Conservation (phyloP, 2,329 filamentous ascomycete species). For the Fusarium chlamydosporum region DNA sequence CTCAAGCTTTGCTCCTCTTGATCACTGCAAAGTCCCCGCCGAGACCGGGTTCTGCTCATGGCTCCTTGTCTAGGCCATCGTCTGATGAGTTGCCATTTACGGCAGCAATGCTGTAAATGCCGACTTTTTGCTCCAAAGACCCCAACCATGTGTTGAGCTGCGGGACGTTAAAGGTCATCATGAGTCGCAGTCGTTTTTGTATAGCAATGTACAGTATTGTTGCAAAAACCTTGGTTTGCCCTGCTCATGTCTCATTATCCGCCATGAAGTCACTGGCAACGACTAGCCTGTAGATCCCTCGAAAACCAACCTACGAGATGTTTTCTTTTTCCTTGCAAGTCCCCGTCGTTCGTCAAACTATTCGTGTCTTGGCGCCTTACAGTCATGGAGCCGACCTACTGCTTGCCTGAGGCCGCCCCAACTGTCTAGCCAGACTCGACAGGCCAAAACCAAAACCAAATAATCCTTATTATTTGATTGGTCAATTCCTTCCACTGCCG, state of each 20-base stretch:
- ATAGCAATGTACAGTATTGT: neutral
- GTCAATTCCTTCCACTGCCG: constrained; percentile 11
- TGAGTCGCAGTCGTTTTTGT: neutral
- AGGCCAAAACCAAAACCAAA: constrained; percentile 7
- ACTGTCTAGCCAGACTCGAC: constrained; percentile 7
- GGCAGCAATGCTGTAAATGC: constrained; percentile 26
- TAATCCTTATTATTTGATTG: constrained; percentile 34
- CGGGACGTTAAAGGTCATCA: constrained; percentile 5
- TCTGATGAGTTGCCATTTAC: constrained; percentile 32
- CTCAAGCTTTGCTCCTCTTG: constrained; percentile 25
- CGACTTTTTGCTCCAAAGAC: constrained; percentile 1
- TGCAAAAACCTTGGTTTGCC: constrained; percentile 3
- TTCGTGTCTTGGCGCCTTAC: constrained; percentile 29
- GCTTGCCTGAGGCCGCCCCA: constrained; percentile 34
- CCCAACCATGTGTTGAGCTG: neutral
- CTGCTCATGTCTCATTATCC: constrained; percentile 26
- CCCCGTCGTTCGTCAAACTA: constrained; percentile 28
- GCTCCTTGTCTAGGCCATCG: constrained; percentile 26
- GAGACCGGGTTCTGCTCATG: constrained; percentile 38
- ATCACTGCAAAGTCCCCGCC: constrained; percentile 17
- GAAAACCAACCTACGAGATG: constrained; percentile 13
- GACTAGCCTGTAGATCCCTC: constrained; percentile 34
- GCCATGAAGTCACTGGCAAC: constrained; percentile 41
- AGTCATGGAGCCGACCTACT: constrained; percentile 11
- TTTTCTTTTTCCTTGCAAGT: constrained; percentile 40